Evolutionary conservation across 306 rosid species (phyloP).

Genomic region (Cicer yamashitae): DNA sequence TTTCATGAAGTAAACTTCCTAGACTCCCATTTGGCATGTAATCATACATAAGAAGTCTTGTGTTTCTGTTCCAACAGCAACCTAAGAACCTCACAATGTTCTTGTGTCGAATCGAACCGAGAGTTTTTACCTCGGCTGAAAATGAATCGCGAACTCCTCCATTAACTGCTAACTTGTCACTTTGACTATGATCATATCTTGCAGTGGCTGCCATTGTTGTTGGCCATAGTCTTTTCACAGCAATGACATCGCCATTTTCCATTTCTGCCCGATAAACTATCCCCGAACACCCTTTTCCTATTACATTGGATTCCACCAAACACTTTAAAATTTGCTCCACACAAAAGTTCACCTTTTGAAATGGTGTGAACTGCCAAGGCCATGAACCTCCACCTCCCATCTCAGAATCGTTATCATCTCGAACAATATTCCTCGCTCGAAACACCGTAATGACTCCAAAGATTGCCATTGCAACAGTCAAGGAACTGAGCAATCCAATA

Average conservation of each 20-base stretch:
- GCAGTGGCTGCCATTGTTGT: slow-evolving; percentile 51
- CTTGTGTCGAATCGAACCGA: slow-evolving; percentile 88
- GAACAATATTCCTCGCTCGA: slow-evolving; percentile 59
- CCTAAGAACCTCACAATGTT: slow-evolving; percentile 91
- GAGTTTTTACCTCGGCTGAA: slow-evolving; percentile 83
- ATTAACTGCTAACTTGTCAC: slow-evolving; percentile 56
- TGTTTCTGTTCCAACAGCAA: slow-evolving; percentile 78
- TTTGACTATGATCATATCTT: slow-evolving; percentile 46
- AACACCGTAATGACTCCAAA: slow-evolving; percentile 60
- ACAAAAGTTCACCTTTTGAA: slow-evolving; percentile 81
- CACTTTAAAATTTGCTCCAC: slow-evolving; percentile 74
- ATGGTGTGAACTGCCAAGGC: slow-evolving; percentile 90
- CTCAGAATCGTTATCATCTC: slow-evolving; percentile 71
- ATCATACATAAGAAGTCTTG: slow-evolving; percentile 82
- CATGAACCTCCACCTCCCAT: slow-evolving; percentile 69
- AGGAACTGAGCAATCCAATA: slow-evolving; percentile 63
- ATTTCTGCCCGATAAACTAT: slow-evolving; percentile 75
- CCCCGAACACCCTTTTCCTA: slow-evolving; percentile 92
- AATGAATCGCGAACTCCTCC: slow-evolving; percentile 78
- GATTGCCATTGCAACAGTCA: slow-evolving; percentile 63
- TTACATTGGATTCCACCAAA: slow-evolving; percentile 74
- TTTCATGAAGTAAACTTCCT: slow-evolving; percentile 78
- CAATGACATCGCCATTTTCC: slow-evolving; percentile 73
- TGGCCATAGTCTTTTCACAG: slow-evolving; percentile 95
- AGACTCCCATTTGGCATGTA: slow-evolving; percentile 92